Conservation (phyloP, 1,284 basidiomycete species). For the Sphaerobolus stellatus region DNA sequence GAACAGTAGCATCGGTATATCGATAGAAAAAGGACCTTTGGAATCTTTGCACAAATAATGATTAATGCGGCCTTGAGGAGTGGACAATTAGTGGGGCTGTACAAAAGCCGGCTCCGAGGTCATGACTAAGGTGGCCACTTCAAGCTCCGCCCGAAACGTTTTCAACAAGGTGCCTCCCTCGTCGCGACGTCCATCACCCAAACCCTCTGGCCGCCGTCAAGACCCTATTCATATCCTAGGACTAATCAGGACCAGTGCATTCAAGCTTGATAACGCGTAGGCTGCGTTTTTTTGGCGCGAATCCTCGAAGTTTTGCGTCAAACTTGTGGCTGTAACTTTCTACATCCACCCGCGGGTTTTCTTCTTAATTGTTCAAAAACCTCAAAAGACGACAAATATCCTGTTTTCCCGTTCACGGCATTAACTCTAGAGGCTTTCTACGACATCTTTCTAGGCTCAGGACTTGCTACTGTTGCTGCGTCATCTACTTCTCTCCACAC, state of each 20-base stretch:
- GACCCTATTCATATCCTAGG: background rate
- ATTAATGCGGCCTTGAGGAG: too few relatives aligned
- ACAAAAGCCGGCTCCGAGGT: too few relatives aligned
- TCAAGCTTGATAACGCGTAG: background rate
- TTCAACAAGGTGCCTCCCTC: conserved; percentile 6
- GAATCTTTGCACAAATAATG: too few relatives aligned
- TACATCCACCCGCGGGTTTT: conserved; percentile 1
- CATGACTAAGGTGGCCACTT: background rate
- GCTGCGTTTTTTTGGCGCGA: conserved; percentile 1
- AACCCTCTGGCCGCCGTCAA: background rate
- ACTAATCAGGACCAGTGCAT: background rate
- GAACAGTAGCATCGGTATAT: background rate
- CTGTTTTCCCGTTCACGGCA: conserved; percentile 1
- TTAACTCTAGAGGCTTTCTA: conserved; percentile 3
- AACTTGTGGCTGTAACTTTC: background rate
- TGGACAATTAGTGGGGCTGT: too few relatives aligned
- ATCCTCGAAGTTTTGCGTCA: background rate
- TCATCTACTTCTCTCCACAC: background rate
- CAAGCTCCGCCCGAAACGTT: conserved; percentile 11
- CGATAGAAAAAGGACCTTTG: too few relatives aligned
- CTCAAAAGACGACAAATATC: conserved; percentile 2
- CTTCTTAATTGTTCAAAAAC: conserved; percentile 1
- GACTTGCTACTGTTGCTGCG: background rate
- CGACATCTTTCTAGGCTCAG: background rate
- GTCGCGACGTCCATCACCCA: conserved; percentile 15